Conservation (phyloP, 2,329 filamentous ascomycete genomes). For the Colletotrichum sp. region DNA sequence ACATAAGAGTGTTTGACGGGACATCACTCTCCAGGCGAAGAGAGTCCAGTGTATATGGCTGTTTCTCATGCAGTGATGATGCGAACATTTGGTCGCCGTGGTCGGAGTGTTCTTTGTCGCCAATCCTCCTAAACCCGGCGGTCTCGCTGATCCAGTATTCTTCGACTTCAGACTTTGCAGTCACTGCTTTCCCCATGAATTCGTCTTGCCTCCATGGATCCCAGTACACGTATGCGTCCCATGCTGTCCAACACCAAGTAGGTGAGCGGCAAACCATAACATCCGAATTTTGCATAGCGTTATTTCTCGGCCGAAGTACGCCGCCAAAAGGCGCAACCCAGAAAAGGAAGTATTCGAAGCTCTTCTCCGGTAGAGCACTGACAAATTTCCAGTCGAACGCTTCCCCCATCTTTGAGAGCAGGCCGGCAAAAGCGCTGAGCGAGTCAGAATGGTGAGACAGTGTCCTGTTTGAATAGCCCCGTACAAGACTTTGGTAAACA, state of each 20-base stretch:
- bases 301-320: neutral
- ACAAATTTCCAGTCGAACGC: neutral
- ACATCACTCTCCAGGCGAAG: accelerated
- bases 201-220: neutral
- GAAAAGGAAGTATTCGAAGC: neutral
- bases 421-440: neutral
- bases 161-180: neutral
- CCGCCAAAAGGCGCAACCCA: neutral
- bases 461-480: neutral
- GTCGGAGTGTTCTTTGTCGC: neutral
- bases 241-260: slow-evolving; percentile 3
- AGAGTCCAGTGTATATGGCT: neutral
- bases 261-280: neutral
- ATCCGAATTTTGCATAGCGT: accelerated
- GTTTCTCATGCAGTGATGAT: neutral
- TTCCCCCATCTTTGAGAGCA: neutral
- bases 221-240: neutral
- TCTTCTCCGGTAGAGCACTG: neutral
- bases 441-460: neutral
- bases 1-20: neutral
- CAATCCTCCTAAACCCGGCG: neutral
- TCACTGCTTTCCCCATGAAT: neutral
- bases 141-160: neutral
- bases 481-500: neutral
- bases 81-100: neutral